These are phyloP conservation scores for Medicago truncatula DNA, from an alignment of 306 rosid species.

Conservation along the genomic window MtrunA17r5.0-ANR NC_053042.1:56523501-56524000, in stretches of 20 bases:
- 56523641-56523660: conserved; percentile 49
- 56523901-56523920: conserved; percentile 8
- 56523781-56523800: conserved; percentile 1
- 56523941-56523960: conserved; percentile 39
- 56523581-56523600: conserved; percentile 56
- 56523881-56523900: conserved; percentile 43
- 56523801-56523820: conserved; percentile 15
- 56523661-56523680: conserved; percentile 39
- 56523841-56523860: conserved; percentile 57
- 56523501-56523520: conserved; percentile 44
- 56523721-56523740: conserved; percentile 47
- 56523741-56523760: conserved; percentile 34
- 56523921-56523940: conserved; percentile 27
- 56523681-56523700: conserved; percentile 53
- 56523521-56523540: conserved; percentile 51
- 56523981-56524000: not conserved
- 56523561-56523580: conserved; percentile 30
- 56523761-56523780: conserved; percentile 24
- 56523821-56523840: not conserved
- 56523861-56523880: conserved; percentile 34
- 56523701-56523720: conserved; percentile 33
- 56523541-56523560: conserved; percentile 43
- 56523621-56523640: conserved; percentile 59
- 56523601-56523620: conserved; percentile 47
- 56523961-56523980: conserved; percentile 50